phyloP scores from a whole-genome alignment of 2,329 filamentous ascomycete genomes.

The Pestalotiopsis sp. region DNA sequence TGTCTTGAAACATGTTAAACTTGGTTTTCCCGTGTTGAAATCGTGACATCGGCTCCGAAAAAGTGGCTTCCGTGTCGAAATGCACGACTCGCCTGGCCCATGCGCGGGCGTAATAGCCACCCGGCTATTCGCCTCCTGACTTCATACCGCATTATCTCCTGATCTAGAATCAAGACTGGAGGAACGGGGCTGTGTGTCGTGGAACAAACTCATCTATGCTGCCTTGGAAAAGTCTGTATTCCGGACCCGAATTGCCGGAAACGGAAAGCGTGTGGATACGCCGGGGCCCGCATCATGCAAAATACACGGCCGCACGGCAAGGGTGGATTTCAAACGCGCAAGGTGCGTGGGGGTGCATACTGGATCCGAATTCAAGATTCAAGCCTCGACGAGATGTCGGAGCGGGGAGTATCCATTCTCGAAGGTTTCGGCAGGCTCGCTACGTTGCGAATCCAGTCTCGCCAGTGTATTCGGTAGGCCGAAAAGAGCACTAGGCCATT shows the following conservation, averaged over 20 bases:
- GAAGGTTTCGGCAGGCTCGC: no score
- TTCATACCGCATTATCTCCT: neutral
- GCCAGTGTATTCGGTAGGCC: no score
- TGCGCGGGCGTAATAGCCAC: neutral
- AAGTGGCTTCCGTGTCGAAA: neutral
- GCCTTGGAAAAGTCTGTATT: neutral
- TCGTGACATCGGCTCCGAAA: neutral
- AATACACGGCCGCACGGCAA: neutral
- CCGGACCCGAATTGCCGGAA: neutral
- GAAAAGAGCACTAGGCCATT: no score
- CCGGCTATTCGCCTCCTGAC: neutral
- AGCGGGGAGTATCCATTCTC: no score
- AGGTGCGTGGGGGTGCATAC: no score
- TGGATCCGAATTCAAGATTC: no score
- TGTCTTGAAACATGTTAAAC: neutral
- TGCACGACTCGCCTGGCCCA: neutral
- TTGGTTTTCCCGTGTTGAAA: neutral
- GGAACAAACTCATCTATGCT: constrained; percentile 1
- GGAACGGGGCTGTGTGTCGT: neutral
- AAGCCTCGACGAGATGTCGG: no score
- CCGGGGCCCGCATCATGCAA: neutral
- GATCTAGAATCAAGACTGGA: neutral
- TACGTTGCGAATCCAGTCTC: no score
- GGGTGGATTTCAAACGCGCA: neutral
- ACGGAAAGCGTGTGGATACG: neutral